Conservation (phyloP, 257 asterid genomes). For the Coffea eugenioides region DNA sequence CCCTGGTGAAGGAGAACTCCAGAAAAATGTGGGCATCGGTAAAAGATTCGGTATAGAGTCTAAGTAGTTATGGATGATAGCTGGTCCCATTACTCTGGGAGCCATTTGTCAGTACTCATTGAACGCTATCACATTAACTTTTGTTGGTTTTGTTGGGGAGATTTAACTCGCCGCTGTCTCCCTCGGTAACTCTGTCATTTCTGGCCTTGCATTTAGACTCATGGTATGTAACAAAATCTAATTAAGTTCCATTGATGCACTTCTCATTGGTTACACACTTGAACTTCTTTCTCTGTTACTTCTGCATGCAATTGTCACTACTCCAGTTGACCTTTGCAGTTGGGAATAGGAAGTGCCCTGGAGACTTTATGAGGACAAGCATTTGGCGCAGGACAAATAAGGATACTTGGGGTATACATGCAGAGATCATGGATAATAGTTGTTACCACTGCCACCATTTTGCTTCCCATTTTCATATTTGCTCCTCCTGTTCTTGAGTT, state of each 20-base stretch:
- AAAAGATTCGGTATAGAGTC: conserved; percentile 39
- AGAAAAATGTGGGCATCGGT: background rate
- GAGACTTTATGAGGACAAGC: conserved; percentile 90
- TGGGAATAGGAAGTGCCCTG: conserved; percentile 89
- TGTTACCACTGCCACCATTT: conserved; percentile 35
- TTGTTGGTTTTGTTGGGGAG: conserved; percentile 61
- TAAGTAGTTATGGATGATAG: conserved; percentile 58
- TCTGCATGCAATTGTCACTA: no score
- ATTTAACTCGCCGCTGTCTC: conserved; percentile 82
- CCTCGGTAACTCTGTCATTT: conserved; percentile 76
- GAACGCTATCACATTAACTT: conserved; percentile 71
- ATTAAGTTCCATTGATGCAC: background rate
- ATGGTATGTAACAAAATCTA: conserved; percentile 45
- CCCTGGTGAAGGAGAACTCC: background rate
- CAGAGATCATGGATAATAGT: conserved; percentile 86
- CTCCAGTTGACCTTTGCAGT: conserved; percentile 31
- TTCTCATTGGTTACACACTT: background rate
- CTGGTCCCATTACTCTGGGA: conserved; percentile 74
- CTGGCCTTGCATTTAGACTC: conserved; percentile 71
- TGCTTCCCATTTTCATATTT: conserved; percentile 66
- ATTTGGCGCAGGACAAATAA: conserved; percentile 69
- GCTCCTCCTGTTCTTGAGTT: conserved; percentile 64
- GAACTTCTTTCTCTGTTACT: background rate
- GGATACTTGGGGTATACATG: conserved; percentile 80
- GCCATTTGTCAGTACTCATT: conserved; percentile 67